A percentile compares a stretch with the other conserved stretches of the same genome.
phyloP scores from a whole-genome alignment of 1,284 basidiomycete species.

The Ceratobasidium sp. region DNA sequence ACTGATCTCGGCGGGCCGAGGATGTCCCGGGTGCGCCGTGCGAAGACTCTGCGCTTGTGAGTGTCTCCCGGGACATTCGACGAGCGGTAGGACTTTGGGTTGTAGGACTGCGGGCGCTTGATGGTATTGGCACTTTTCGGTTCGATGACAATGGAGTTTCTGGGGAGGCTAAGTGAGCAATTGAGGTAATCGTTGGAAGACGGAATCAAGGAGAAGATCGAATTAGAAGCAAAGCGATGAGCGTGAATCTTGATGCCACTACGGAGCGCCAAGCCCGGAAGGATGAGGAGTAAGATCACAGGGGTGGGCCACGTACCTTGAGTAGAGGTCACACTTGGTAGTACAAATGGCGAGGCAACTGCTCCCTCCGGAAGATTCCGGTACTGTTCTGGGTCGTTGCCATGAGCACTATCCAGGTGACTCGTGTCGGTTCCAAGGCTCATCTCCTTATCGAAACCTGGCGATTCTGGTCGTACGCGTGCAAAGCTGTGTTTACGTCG shows the following conservation, averaged over 20 bases:
- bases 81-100: not conserved
- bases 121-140: not conserved
- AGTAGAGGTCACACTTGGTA: not conserved
- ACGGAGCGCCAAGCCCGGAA: not conserved
- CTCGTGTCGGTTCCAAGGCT: not conserved
- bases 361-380: not conserved
- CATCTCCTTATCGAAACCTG: constrained; percentile 5
- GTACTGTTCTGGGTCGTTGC: not conserved
- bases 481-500: constrained; percentile 17
- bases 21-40: constrained; percentile 1
- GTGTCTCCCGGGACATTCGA: not conserved
- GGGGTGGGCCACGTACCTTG: constrained; percentile 18
- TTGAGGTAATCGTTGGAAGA: not conserved
- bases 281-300: not conserved
- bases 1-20: not conserved
- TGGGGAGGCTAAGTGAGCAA: not conserved
- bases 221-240: not conserved
- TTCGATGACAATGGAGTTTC: not conserved
- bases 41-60: constrained; percentile 11
- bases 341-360: constrained; percentile 24
- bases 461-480: constrained; percentile 4
- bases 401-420: not conserved
- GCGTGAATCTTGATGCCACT: not conserved
- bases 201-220: not conserved
- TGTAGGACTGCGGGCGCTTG: not conserved